Evolutionary conservation across 129 eudicot species (phyloP).

Genomic region (Pulicaria dysenterica): DNA sequence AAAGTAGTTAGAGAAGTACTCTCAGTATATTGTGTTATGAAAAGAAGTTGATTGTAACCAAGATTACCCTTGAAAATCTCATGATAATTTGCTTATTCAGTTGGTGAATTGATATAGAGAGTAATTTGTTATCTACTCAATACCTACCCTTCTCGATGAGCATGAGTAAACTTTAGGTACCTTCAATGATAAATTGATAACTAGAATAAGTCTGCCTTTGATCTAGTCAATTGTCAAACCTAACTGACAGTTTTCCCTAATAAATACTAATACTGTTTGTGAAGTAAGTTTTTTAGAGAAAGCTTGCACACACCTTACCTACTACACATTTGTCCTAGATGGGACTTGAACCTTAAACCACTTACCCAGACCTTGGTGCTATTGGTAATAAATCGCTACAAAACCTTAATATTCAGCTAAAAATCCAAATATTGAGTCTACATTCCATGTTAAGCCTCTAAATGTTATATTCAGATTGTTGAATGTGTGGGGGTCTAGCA

Average conservation of each 20-base stretch:
- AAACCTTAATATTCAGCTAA: neutral
- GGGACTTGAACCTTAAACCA: too few species aligned
- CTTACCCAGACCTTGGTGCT: too few species aligned
- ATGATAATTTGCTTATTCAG: too few species aligned
- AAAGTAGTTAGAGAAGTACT: constrained; percentile 3
- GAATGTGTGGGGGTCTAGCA: neutral
- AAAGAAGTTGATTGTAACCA: neutral
- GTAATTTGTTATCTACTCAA: neutral
- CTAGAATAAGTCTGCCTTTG: neutral
- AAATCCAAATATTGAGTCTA: constrained; percentile 1
- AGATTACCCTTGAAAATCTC: too few species aligned
- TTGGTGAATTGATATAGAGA: too few species aligned
- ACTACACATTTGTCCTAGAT: too few species aligned
- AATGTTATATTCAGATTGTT: neutral
- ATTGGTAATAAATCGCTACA: neutral
- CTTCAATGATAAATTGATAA: neutral
- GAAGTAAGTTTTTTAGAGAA: neutral
- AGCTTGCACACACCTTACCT: too few species aligned
- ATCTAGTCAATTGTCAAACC: neutral
- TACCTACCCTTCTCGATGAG: neutral
- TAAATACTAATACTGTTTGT: neutral
- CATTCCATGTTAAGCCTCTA: constrained; percentile 12
- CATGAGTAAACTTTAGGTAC: constrained; percentile 2
- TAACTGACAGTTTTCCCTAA: neutral
- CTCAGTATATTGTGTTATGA: neutral